Evolutionary conservation across 179 eudicot genomes (phyloP).

Genomic region (Beta macrorhiza): DNA sequence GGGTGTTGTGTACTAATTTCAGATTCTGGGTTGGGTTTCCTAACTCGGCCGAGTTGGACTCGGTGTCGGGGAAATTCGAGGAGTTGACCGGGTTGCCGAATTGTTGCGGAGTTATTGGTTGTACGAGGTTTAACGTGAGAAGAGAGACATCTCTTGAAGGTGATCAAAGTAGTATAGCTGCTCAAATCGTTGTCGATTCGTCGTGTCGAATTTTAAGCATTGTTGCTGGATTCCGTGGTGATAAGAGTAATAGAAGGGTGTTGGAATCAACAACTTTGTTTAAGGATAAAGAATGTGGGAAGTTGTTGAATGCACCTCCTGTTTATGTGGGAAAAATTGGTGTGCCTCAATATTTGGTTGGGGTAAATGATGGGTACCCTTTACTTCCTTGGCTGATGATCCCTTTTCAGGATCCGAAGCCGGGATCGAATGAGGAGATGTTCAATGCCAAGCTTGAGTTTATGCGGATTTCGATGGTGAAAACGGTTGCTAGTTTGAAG

Average conservation of each 20-base stretch:
- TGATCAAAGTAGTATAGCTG: conserved; percentile 34
- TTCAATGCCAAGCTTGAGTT: conserved; percentile 37
- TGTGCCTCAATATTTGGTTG: conserved; percentile 70
- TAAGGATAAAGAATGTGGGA: conserved; percentile 53
- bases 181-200: conserved; percentile 78
- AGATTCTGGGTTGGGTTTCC: conserved; percentile 89
- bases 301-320: conserved; percentile 38
- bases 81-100: conserved; percentile 54
- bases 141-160: background rate
- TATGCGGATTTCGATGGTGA: conserved; percentile 40
- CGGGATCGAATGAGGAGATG: conserved; percentile 43
- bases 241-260: conserved; percentile 37
- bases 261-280: conserved; percentile 58
- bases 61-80: conserved; percentile 42
- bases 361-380: conserved; percentile 53
- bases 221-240: conserved; percentile 61
- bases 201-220: conserved; percentile 66
- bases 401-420: conserved; percentile 46
- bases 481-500: conserved; percentile 64
- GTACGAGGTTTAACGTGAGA: conserved; percentile 46
- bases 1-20: conserved; percentile 83
- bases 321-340: conserved; percentile 31
- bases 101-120: conserved; percentile 71
- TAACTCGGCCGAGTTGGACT: conserved; percentile 40
- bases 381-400: conserved; percentile 72